Percentiles rank a stretch among this genome's conserved stretches.
These are phyloP conservation scores for Trichoderma guizhouense DNA, from an alignment of 2,329 filamentous ascomycete species.

Conservation along the genomic window DNA sequence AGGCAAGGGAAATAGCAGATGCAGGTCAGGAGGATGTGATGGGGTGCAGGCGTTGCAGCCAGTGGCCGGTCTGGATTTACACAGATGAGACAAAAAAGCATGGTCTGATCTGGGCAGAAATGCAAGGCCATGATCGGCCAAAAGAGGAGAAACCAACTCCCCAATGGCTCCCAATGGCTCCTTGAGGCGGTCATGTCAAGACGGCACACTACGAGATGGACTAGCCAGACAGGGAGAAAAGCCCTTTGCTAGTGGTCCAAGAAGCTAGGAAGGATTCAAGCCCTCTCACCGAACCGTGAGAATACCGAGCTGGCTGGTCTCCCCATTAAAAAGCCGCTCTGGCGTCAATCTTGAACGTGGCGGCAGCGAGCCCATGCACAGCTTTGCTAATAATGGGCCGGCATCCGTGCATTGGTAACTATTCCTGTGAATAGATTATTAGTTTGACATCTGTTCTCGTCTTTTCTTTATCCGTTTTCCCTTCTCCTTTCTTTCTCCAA, in stretches of 20 bases:
- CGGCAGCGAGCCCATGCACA: neutral
- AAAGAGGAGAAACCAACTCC: neutral
- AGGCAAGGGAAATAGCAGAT: neutral
- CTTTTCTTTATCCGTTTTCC: neutral
- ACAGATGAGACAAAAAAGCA: neutral
- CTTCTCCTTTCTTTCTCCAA: neutral
- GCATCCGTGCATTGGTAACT: neutral
- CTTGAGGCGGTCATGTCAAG: neutral
- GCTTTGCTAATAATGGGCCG: neutral
- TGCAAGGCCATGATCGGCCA: neutral
- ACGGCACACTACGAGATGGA: neutral
- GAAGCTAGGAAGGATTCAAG: neutral
- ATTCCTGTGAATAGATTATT: neutral
- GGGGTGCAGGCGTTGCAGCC: neutral
- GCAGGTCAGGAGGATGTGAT: neutral
- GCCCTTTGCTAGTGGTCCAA: neutral
- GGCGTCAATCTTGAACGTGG: constrained; percentile 4
- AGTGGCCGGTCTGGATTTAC: neutral
- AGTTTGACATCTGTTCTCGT: neutral
- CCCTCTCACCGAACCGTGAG: neutral
- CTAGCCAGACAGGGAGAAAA: neutral
- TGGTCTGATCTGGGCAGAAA: neutral
- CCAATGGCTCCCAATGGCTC: neutral
- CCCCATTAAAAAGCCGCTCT: neutral
- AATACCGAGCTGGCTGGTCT: neutral